A percentile compares a stretch with the other conserved stretches of the same genome.
phyloP scores from a whole-genome alignment of 768 basidiomycete species.

The Russula dissimulans region DNA sequence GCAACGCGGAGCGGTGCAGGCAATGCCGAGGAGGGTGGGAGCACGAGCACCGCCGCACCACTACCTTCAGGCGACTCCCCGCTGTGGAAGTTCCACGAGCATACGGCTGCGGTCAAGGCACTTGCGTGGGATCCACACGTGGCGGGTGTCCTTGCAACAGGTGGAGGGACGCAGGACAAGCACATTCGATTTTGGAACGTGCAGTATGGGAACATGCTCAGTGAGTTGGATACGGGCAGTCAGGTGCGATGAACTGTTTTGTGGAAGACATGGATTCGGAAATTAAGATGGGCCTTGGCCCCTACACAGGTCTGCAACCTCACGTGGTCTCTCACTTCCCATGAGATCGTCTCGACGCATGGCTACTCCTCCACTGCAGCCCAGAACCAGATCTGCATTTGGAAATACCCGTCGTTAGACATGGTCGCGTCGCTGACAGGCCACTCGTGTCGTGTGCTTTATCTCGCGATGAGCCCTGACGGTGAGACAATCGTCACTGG shows the following conservation, averaged over 20 bases:
- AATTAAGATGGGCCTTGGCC: not conserved
- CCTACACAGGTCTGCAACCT: slow-evolving; percentile 85
- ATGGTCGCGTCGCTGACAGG: slow-evolving; percentile 94
- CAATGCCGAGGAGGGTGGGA: slow-evolving; percentile 24
- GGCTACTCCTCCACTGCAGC: slow-evolving; percentile 90
- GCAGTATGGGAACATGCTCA: slow-evolving; percentile 72
- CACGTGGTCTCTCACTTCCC: slow-evolving; percentile 91
- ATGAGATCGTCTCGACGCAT: slow-evolving; percentile 96
- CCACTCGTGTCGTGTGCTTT: slow-evolving; percentile 90
- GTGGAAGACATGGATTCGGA: not conserved
- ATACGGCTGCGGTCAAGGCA: slow-evolving; percentile 95
- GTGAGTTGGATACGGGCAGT: slow-evolving; percentile 87
- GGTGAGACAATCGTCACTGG: slow-evolving; percentile 98
- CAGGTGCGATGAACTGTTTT: slow-evolving; percentile 49
- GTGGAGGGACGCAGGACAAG: slow-evolving; percentile 98
- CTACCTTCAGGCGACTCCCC: slow-evolving; percentile 47
- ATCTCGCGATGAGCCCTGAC: slow-evolving; percentile 96
- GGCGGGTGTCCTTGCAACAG: slow-evolving; percentile 81
- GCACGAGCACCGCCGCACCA: slow-evolving; percentile 24
- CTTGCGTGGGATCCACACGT: slow-evolving; percentile 98
- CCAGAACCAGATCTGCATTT: slow-evolving; percentile 93
- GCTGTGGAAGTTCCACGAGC: slow-evolving; percentile 92
- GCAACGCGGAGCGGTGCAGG: slow-evolving; percentile 21
- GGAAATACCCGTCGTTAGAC: slow-evolving; percentile 88
- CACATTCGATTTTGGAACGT: slow-evolving; percentile 98